Percentiles rank a stretch among this genome's conserved stretches.
Evolutionary conservation across 345 rosid genomes (phyloP).

Genomic region (Gossypium anomalum): DNA sequence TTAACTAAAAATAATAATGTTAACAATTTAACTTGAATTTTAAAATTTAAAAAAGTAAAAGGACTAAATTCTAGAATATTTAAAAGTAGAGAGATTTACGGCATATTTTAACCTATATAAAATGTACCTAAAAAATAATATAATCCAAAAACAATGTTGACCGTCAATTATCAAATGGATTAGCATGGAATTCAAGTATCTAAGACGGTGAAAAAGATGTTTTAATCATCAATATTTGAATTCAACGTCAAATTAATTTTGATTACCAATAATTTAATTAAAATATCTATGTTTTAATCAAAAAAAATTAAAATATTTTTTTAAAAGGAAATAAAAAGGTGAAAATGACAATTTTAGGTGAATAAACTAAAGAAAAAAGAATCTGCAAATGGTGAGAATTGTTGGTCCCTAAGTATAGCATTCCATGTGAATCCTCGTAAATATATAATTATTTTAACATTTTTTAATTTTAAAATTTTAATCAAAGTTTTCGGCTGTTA

Average conservation of each 20-base stretch:
- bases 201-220: not conserved
- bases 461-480: not conserved
- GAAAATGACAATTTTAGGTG: not conserved
- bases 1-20: too few relatives aligned
- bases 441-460: not conserved
- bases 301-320: too few relatives aligned
- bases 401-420: slow-evolving; percentile 15
- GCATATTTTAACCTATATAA: too few relatives aligned
- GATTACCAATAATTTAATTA: too few relatives aligned
- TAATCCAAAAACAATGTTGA: not conserved
- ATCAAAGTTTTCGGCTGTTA: slow-evolving; percentile 11
- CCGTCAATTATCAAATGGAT: not conserved
- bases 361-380: not conserved
- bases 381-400: not conserved
- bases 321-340: too few relatives aligned
- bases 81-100: too few relatives aligned
- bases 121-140: not conserved
- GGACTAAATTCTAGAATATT: too few relatives aligned
- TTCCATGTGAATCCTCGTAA: slow-evolving; percentile 17
- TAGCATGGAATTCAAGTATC: not conserved
- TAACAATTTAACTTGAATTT: too few relatives aligned
- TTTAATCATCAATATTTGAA: not conserved
- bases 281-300: not conserved
- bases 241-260: too few relatives aligned
- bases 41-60: too few relatives aligned